Evolutionary conservation across 495 filamentous ascomycete species (phyloP).

Genomic region (Lepraria neglecta): DNA sequence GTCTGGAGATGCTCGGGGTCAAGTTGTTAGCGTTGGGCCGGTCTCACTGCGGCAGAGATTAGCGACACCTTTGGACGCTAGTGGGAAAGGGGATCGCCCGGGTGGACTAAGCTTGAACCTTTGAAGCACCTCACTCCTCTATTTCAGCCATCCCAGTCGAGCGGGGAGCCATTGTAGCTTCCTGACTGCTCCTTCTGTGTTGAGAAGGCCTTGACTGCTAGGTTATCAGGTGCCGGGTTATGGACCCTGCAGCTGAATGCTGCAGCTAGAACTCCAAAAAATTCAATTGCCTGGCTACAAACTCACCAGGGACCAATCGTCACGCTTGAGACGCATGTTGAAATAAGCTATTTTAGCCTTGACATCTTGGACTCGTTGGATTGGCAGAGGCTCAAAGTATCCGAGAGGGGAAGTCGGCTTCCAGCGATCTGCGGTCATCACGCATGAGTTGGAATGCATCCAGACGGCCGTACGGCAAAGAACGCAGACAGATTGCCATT

Average conservation of each 20-base stretch:
- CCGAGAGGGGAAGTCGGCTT: not conserved
- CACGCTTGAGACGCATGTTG: not conserved
- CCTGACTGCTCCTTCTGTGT: too few species aligned
- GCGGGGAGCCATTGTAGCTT: too few species aligned
- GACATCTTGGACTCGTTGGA: not conserved
- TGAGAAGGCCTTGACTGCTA: too few species aligned
- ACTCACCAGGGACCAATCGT: not conserved
- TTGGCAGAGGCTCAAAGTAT: not conserved
- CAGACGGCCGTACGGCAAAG: too few species aligned
- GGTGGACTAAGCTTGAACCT: not conserved
- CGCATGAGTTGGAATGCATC: too few species aligned
- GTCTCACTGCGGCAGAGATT: not conserved
- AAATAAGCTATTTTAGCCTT: conserved; percentile 9
- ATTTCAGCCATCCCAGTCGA: not conserved
- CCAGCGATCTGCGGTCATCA: too few species aligned
- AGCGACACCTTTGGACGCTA: not conserved
- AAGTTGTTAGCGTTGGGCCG: not conserved
- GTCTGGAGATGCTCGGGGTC: conserved; percentile 1
- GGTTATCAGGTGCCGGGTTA: too few species aligned
- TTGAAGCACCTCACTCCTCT: not conserved
- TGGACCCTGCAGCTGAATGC: too few species aligned
- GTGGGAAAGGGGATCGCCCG: not conserved
- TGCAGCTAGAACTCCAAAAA: not conserved
- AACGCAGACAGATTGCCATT: too few species aligned
- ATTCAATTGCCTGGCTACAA: not conserved